phyloP scores from a whole-genome alignment of 345 rosid genomes.

The Gossypium bickii region DNA sequence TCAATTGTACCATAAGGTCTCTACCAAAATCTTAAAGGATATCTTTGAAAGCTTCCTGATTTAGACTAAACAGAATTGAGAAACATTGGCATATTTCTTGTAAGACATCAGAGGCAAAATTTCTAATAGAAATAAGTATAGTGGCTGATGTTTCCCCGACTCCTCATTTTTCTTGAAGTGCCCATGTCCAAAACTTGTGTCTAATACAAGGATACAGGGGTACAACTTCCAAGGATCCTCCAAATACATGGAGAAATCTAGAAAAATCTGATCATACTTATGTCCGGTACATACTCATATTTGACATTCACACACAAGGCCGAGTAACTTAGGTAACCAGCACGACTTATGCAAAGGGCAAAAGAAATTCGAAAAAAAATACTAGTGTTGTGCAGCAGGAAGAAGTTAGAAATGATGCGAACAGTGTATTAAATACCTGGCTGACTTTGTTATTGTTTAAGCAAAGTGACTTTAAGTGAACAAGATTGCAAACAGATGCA shows the following conservation, averaged over 20 bases:
- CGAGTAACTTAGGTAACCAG: neutral
- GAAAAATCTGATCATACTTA: neutral
- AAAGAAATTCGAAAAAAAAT: neutral
- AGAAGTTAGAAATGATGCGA: constrained; percentile 9
- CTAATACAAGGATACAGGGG: neutral
- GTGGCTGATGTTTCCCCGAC: neutral
- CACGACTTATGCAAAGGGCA: neutral
- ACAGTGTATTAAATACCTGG: constrained; percentile 44
- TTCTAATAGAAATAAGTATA: neutral
- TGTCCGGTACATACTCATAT: neutral
- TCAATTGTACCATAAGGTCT: neutral
- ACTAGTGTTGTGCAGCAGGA: neutral
- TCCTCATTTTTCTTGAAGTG: too few relatives aligned
- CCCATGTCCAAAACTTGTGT: too few relatives aligned
- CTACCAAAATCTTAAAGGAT: neutral
- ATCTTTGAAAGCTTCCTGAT: neutral
- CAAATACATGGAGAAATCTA: neutral
- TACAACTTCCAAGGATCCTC: neutral
- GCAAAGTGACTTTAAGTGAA: constrained; percentile 71
- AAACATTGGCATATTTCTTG: neutral
- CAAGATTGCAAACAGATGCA: constrained; percentile 69
- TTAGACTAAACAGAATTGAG: neutral
- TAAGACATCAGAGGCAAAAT: neutral
- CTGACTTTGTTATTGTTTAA: constrained; percentile 64
- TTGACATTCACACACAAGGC: neutral